Percentiles rank a stretch among this genome's conserved stretches.
Conservation (phyloP, 495 filamentous ascomycete species). For the Penicillium chermesinum region DNA sequence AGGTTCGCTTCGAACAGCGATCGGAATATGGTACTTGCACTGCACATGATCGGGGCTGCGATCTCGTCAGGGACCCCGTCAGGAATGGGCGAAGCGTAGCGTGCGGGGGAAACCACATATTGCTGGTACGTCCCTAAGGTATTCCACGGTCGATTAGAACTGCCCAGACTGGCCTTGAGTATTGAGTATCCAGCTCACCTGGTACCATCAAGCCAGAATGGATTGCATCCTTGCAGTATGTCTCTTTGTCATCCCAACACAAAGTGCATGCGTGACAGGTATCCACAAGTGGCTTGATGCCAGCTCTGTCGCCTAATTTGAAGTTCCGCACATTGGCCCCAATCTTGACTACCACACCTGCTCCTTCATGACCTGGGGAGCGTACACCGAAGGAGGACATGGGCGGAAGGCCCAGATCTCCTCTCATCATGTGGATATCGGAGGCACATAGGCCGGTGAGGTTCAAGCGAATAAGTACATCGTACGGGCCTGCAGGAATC, state of each 20-base stretch:
- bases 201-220: slow-evolving; percentile 32
- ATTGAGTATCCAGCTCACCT: slow-evolving; percentile 16
- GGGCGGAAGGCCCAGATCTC: slow-evolving; percentile 38
- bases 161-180: not conserved
- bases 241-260: slow-evolving; percentile 44
- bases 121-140: slow-evolving; percentile 59
- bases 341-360: slow-evolving; percentile 50
- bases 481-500: slow-evolving; percentile 33
- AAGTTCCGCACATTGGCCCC: slow-evolving; percentile 49
- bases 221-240: slow-evolving; percentile 31
- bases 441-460: slow-evolving; percentile 45
- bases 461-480: slow-evolving; percentile 44
- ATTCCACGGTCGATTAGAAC: not conserved
- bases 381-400: slow-evolving; percentile 45
- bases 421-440: slow-evolving; percentile 46
- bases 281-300: slow-evolving; percentile 52
- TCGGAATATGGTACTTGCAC: slow-evolving; percentile 51
- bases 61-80: slow-evolving; percentile 52
- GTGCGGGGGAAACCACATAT: slow-evolving; percentile 57
- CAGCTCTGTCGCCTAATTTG: slow-evolving; percentile 54
- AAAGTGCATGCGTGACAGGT: slow-evolving; percentile 47
- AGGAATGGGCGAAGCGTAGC: slow-evolving; percentile 63
- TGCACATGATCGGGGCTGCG: slow-evolving; percentile 60
- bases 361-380: slow-evolving; percentile 54
- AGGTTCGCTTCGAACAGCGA: slow-evolving; percentile 51